Conservation (phyloP, 2,329 filamentous ascomycete genomes). For the Cercospora sp. region DNA sequence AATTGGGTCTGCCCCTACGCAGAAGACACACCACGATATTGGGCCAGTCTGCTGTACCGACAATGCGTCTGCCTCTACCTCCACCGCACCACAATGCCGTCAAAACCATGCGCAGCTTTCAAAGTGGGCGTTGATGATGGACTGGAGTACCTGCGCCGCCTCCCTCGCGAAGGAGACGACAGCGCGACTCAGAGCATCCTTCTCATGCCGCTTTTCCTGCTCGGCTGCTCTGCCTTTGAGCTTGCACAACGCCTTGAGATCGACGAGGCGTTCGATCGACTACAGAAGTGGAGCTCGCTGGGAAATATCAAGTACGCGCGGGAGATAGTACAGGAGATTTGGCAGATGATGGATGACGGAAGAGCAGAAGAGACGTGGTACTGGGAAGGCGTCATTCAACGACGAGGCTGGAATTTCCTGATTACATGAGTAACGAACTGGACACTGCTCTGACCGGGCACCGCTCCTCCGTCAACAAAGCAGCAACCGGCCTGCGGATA, state of each 20-base stretch:
- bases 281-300: slow-evolving; percentile 57
- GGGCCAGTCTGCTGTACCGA: slow-evolving; percentile 59
- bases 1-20: slow-evolving; percentile 67
- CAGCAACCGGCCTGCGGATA: neutral
- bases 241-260: slow-evolving; percentile 57
- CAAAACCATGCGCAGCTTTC: slow-evolving; percentile 56
- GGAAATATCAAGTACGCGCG: slow-evolving; percentile 60
- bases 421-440: slow-evolving; percentile 47
- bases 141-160: slow-evolving; percentile 55
- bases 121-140: slow-evolving; percentile 59
- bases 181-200: slow-evolving; percentile 58
- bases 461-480: neutral
- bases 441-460: neutral
- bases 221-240: slow-evolving; percentile 62
- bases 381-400: slow-evolving; percentile 61
- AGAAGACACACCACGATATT: slow-evolving; percentile 55
- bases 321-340: slow-evolving; percentile 57
- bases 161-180: slow-evolving; percentile 43
- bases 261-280: slow-evolving; percentile 53
- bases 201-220: slow-evolving; percentile 61
- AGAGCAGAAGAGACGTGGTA: slow-evolving; percentile 60
- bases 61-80: slow-evolving; percentile 65
- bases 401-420: slow-evolving; percentile 61
- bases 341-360: slow-evolving; percentile 60
- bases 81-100: slow-evolving; percentile 59